Evolutionary conservation across 352 stramenopile genomes (phyloP), one percentile per base, ranked within the genome.

Genomic region (Globisporangium echinulatum): DNA sequence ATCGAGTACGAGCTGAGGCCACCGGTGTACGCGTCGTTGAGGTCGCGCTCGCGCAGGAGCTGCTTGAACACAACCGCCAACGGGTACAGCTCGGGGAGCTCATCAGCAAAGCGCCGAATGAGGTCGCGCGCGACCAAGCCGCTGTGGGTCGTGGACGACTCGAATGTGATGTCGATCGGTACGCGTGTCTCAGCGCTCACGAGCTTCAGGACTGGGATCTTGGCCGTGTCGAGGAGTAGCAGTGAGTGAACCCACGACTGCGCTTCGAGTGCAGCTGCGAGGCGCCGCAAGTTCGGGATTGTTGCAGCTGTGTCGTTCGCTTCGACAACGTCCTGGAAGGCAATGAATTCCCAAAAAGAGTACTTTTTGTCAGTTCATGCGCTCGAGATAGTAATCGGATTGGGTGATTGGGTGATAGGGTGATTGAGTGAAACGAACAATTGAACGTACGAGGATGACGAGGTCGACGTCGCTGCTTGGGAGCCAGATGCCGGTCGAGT

Each of bases 1-100:
- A 97, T 71, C 33, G 88, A 95, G 67, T 97, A 97, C 54, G 85
- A 96, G 58, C 86, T 96, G 4, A 97, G 70, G 2, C 90, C 90
- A 44, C 90, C 90, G 0, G 86, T 96, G 66, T 96, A 97, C 8
- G 87, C 85, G 63, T 97, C 88, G 62, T 97, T 97, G 10, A 97
- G 69, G 44, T 91, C 85, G 14, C 90, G 85, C 62, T 92, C 87
- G 9, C 87, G 83, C 47, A 97, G 71, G 15, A 97, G 66, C 54
- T 96, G 85, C 73, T 97, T 97, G 55, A 97, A 87, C 3, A 97
- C 78, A 56, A 97, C 84, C 0, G 85, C 85, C 10, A 97, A 61
- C 1, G 90, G 90, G 46, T 96, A 94, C 6, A 97, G 74, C 63
- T 96, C 87, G 7, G 87, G 87, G 56, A 96, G 80, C 40, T 80